phyloP scores from a whole-genome alignment of 1,284 basidiomycete species.

The Pseudozyma pruni region DNA sequence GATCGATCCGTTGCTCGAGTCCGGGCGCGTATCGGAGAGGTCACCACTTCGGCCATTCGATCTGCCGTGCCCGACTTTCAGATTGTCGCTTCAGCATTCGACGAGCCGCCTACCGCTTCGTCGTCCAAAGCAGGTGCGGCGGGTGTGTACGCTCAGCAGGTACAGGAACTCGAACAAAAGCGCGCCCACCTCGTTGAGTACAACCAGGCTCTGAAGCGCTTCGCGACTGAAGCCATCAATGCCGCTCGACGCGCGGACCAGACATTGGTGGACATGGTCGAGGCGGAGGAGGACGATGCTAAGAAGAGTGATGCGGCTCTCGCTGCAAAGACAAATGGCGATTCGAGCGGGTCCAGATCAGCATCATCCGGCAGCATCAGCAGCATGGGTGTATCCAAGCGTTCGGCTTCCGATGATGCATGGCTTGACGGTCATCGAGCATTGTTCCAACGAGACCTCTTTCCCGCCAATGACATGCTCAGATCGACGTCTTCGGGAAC shows the following conservation, averaged over 20 bases:
- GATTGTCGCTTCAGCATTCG: slow-evolving; percentile 42
- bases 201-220: slow-evolving; percentile 49
- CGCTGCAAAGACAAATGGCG: slow-evolving; percentile 7
- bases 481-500: slow-evolving; percentile 24
- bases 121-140: slow-evolving; percentile 15
- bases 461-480: slow-evolving; percentile 40
- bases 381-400: slow-evolving; percentile 4
- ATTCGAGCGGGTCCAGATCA: slow-evolving; percentile 16
- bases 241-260: slow-evolving; percentile 36
- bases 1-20: slow-evolving; percentile 46
- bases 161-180: slow-evolving; percentile 52
- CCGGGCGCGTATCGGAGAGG: slow-evolving; percentile 47
- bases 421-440: slow-evolving; percentile 41
- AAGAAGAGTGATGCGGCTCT: slow-evolving; percentile 20
- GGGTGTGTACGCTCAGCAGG: slow-evolving; percentile 35
- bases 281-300: slow-evolving; percentile 36
- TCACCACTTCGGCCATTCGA: slow-evolving; percentile 49
- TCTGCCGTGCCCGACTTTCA: slow-evolving; percentile 49
- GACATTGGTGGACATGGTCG: slow-evolving; percentile 39
- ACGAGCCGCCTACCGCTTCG: slow-evolving; percentile 17
- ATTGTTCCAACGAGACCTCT: slow-evolving; percentile 50
- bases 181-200: slow-evolving; percentile 43
- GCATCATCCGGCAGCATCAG: slow-evolving; percentile 16
- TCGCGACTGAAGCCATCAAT: slow-evolving; percentile 53
- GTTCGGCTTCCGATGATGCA: slow-evolving; percentile 13